Base-by-base conservation (phyloP, 2,329 filamentous ascomycete species). In the Fusarium decemcellulare region DNA sequence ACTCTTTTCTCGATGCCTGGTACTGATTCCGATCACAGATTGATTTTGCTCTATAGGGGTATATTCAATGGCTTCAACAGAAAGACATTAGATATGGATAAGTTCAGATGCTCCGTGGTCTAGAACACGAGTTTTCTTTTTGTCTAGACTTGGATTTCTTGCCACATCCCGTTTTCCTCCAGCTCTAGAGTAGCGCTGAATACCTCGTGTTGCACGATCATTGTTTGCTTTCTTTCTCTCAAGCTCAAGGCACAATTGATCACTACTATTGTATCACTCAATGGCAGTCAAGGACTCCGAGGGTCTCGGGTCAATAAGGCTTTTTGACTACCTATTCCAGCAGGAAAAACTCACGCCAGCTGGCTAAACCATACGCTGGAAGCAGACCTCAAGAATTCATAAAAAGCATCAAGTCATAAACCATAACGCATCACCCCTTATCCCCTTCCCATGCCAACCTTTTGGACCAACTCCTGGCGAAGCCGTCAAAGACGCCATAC, bases 361-460 rank as follows among this genome's bases (percentile, higher is more conserved):
- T 27, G n/a, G 14, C 15, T 16, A 46, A 50, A 12, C 18, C 27
- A 8, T 30, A 16, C 27, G 14, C 12, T 27, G n/a, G 34, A 47
- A 61, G 30, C 34, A 36, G 29, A 62, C 37, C 34, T 23, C 36
- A 51, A 43, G 57, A 47, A 23, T 53, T 58, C 61, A 16, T 70
- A 58, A 63, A 57, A 10, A 63, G 23, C 67, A 23, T 70, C 58
- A 67, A 70, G 30, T 70, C 67, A 63, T 69, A 34, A 50, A 30
- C 40, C 59, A 56, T 56, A 14, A 68, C 18, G 29, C 29, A 57
- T 56, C 27, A 27, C 15, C 27, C 14, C 16, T 48, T 15, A 6
- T 29, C 43, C n/a, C 37, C 37, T 32, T 23, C 53, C n/a, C 16
- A 23, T 36, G 2, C 34, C 12, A 11, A 12, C 52, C 34, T 29